These are phyloP conservation scores for Periconia sp. DNA, from an alignment of 2,329 filamentous ascomycete species.

Conservation along the genomic window DNA sequence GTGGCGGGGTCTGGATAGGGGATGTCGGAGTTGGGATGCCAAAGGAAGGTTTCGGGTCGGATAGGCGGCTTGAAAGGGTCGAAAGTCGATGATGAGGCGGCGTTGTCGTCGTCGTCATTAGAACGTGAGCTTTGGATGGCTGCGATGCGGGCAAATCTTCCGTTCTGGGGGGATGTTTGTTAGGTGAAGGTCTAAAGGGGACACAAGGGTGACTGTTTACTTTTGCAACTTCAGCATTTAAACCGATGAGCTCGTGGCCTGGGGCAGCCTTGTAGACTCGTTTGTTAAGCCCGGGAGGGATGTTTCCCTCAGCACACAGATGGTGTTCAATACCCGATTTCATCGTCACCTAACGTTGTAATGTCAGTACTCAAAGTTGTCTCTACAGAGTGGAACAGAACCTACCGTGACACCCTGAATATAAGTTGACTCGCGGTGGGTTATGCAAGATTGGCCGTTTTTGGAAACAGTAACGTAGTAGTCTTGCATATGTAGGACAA, in stretches of 20 bases:
- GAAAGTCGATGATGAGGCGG: too few relatives aligned
- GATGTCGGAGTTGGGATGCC: not conserved
- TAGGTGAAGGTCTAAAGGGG: not conserved
- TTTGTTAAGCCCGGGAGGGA: not conserved
- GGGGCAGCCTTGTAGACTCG: not conserved
- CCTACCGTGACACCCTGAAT: not conserved
- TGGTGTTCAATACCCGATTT: not conserved
- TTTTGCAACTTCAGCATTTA: not conserved
- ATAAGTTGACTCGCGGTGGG: not conserved
- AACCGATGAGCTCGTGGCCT: not conserved
- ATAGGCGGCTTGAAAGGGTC: not conserved
- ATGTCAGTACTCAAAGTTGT: not conserved
- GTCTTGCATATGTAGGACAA: not conserved
- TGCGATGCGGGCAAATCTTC: too few relatives aligned
- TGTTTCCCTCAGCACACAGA: not conserved
- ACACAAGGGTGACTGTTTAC: not conserved
- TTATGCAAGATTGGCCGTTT: not conserved
- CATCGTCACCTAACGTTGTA: not conserved
- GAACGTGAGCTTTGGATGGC: too few relatives aligned
- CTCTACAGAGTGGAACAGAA: not conserved
- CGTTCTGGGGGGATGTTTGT: not conserved
- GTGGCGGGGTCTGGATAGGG: not conserved
- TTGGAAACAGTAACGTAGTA: not conserved
- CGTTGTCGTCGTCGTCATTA: too few relatives aligned
- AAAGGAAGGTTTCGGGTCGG: not conserved